Conservation (phyloP, 2,329 filamentous ascomycete species). For the Beauveria medogensis region DNA sequence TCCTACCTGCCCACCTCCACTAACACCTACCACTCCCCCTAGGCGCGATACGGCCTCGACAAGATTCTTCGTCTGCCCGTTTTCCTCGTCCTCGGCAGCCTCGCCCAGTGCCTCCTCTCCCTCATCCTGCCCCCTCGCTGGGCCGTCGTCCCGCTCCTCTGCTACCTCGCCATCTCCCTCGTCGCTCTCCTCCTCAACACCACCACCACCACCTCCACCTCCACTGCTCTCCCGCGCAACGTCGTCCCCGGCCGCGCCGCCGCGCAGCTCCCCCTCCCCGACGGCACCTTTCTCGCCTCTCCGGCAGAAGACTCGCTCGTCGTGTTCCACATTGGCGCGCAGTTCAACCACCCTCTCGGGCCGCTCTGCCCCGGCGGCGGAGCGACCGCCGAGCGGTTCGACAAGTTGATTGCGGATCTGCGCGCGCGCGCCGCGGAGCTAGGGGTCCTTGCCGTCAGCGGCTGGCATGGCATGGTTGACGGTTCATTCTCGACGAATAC, state of each 20-base stretch:
- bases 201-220: conserved; percentile 17
- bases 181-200: conserved; percentile 22
- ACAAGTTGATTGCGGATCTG: conserved; percentile 27
- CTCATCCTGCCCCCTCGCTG: conserved; percentile 26
- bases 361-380: conserved; percentile 35
- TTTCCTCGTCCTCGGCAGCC: conserved; percentile 25
- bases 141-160: conserved; percentile 23
- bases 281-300: conserved; percentile 19
- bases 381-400: conserved; percentile 31
- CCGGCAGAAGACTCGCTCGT: conserved; percentile 26
- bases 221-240: conserved; percentile 8
- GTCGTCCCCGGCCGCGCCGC: conserved; percentile 27
- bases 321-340: conserved; percentile 37
- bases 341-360: conserved; percentile 42
- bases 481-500: conserved; percentile 32
- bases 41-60: conserved; percentile 20
- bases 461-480: conserved; percentile 31
- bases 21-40: conserved; percentile 7
- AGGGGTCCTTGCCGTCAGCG: conserved; percentile 38
- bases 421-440: conserved; percentile 31
- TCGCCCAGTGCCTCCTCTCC: conserved; percentile 26
- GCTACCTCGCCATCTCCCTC: conserved; percentile 15
- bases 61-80: conserved; percentile 27
- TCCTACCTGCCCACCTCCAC: not conserved
- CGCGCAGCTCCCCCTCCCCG: conserved; percentile 23